These are phyloP conservation scores for Meyerozyma carpophila DNA, from an alignment of 1,139 yeast species.

Conservation along the genomic window DNA sequence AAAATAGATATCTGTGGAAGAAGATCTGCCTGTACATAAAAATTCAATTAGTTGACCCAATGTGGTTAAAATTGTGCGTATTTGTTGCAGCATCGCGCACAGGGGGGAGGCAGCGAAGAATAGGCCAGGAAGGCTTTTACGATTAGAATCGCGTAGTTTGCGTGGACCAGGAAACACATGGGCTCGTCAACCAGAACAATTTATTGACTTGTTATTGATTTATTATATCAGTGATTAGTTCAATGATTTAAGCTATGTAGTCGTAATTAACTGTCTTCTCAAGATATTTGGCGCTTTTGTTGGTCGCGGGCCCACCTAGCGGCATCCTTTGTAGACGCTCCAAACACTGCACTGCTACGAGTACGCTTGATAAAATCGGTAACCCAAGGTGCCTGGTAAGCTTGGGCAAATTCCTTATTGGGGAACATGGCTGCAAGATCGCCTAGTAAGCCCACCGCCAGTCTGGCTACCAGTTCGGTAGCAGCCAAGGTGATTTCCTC, in stretches of 20 bases:
- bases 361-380: conserved; percentile 72
- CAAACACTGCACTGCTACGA: conserved; percentile 55
- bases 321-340: conserved; percentile 70
- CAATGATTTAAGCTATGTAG: background rate
- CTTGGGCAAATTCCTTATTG: conserved; percentile 62
- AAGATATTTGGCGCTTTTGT: conserved; percentile 50
- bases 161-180: background rate
- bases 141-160: background rate
- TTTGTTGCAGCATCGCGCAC: background rate
- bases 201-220: too few relatives aligned
- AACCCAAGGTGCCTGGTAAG: conserved; percentile 72
- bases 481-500: conserved; percentile 54
- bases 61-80: background rate
- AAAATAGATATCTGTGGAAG: background rate
- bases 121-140: background rate
- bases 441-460: conserved; percentile 86
- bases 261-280: background rate
- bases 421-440: conserved; percentile 88
- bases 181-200: background rate
- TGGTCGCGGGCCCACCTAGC: conserved; percentile 97
- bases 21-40: background rate
- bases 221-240: too few relatives aligned
- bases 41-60: background rate
- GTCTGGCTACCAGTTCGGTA: conserved; percentile 64
- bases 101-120: background rate